Evolutionary conservation across 352 stramenopile genomes (phyloP).

Genomic region (Nothophytophthora sp.): DNA sequence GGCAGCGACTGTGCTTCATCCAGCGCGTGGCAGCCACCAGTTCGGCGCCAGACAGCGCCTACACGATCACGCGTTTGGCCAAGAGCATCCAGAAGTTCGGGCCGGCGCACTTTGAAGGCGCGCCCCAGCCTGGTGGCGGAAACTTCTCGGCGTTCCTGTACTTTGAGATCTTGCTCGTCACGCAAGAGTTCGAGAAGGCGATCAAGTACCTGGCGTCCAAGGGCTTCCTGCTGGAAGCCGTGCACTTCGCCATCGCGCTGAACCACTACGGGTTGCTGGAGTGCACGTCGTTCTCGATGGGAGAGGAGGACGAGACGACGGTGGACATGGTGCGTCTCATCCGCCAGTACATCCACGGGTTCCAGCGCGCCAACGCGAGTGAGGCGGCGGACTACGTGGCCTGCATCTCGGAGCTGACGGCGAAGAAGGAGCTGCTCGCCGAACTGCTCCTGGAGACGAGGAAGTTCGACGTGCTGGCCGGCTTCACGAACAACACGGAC

Average conservation of each 20-base stretch:
- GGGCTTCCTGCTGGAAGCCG: slow-evolving; percentile 75
- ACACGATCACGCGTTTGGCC: slow-evolving; percentile 63
- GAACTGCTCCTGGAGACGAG: slow-evolving; percentile 81
- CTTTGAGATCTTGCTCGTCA: slow-evolving; percentile 80
- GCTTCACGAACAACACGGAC: slow-evolving; percentile 83
- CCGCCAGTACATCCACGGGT: slow-evolving; percentile 84
- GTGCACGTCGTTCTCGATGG: slow-evolving; percentile 52
- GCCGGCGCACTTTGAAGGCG: slow-evolving; percentile 65
- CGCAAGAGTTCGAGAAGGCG: slow-evolving; percentile 80
- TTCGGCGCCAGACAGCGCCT: slow-evolving; percentile 50
- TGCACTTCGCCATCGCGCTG: slow-evolving; percentile 80
- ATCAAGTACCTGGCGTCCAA: slow-evolving; percentile 82
- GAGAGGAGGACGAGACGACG: slow-evolving; percentile 62
- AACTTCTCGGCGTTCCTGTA: slow-evolving; percentile 71
- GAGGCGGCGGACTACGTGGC: slow-evolving; percentile 85
- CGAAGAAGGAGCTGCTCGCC: slow-evolving; percentile 71
- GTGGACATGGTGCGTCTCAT: slow-evolving; percentile 75
- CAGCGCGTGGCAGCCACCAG: slow-evolving; percentile 41
- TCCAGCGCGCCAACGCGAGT: slow-evolving; percentile 74
- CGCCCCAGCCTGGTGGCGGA: slow-evolving; percentile 31
- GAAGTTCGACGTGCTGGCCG: slow-evolving; percentile 78
- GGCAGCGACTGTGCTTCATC: slow-evolving; percentile 84
- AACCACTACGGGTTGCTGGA: slow-evolving; percentile 77
- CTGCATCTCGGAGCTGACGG: slow-evolving; percentile 58
- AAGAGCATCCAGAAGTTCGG: slow-evolving; percentile 82